Evolutionary conservation across 1,284 basidiomycete genomes (phyloP).

Genomic region (Marasmius sp.): DNA sequence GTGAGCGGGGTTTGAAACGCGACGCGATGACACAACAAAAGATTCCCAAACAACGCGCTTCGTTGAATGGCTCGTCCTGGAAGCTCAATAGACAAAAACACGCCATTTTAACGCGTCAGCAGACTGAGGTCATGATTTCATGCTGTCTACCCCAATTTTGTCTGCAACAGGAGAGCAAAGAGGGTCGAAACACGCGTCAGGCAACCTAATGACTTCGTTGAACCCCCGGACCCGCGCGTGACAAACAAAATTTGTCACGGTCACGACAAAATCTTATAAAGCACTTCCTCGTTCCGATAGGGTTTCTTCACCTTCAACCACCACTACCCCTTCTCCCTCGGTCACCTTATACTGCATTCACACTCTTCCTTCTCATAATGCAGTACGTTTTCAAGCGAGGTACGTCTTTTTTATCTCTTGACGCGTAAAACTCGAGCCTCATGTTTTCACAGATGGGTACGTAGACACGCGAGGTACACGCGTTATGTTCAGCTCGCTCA

Average conservation of each 20-base stretch:
- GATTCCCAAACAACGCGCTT: background rate
- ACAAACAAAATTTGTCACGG: conserved; percentile 5
- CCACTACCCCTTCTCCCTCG: conserved; percentile 1
- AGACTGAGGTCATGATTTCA: background rate
- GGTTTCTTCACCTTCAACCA: conserved; percentile 8
- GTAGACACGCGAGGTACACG: conserved; percentile 21
- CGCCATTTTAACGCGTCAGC: background rate
- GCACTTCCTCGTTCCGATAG: background rate
- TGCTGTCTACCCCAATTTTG: background rate
- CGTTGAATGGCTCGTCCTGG: background rate
- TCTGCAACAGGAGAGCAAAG: background rate
- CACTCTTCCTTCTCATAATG: background rate
- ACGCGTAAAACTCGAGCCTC: background rate
- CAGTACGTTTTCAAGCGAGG: conserved; percentile 18
- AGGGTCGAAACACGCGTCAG: background rate
- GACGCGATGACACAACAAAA: background rate
- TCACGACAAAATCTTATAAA: conserved; percentile 9
- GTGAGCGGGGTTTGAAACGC: background rate
- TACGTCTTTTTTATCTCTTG: conserved; percentile 1
- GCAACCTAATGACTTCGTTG: background rate
- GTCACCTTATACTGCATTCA: background rate
- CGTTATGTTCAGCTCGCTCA: conserved; percentile 30
- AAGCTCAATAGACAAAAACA: background rate
- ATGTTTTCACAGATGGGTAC: conserved; percentile 13
- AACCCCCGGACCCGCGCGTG: background rate